A percentile compares a stretch with the other conserved stretches of the same genome.
Conservation (phyloP, 495 filamentous ascomycete species). For the Neohortaea acidophila region DNA sequence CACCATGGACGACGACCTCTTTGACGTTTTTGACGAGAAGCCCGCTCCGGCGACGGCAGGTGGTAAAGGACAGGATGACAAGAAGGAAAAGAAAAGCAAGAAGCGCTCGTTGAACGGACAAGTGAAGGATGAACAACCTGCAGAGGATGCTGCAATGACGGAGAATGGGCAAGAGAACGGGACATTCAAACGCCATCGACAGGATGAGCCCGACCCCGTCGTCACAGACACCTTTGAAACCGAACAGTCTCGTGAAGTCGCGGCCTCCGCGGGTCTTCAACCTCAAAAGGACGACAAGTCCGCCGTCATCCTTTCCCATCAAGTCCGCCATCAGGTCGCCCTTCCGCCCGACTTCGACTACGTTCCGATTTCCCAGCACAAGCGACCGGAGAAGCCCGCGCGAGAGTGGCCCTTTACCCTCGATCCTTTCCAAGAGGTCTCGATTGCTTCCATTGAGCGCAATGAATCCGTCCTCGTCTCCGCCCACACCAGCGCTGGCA, state of each 20-base stretch:
- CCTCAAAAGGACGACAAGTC: slow-evolving; percentile 40
- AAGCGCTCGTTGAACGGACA: slow-evolving; percentile 60
- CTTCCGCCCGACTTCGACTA: slow-evolving; percentile 88
- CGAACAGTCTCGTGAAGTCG: slow-evolving; percentile 81
- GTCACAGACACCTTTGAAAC: slow-evolving; percentile 91
- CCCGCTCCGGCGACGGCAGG: slow-evolving; percentile 4
- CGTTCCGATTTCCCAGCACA: slow-evolving; percentile 80
- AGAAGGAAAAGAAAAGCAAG: slow-evolving; percentile 27
- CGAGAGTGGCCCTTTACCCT: slow-evolving; percentile 73
- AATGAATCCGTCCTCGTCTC: slow-evolving; percentile 94
- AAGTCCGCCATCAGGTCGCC: slow-evolving; percentile 95
- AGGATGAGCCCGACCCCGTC: slow-evolving; percentile 57
- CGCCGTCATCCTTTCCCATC: slow-evolving; percentile 75
- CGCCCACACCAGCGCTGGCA: slow-evolving; percentile 92
- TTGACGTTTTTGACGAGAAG: slow-evolving; percentile 28
- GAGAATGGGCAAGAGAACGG: slow-evolving; percentile 26
- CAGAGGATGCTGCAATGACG: slow-evolving; percentile 17
- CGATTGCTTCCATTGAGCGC: slow-evolving; percentile 83
- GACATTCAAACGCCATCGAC: slow-evolving; percentile 34
- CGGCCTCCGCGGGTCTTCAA: slow-evolving; percentile 67
- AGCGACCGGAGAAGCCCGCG: slow-evolving; percentile 68
- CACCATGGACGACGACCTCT: slow-evolving; percentile 23
- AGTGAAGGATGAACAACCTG: slow-evolving; percentile 34
- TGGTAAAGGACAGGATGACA: slow-evolving; percentile 1
- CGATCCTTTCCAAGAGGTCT: slow-evolving; percentile 90